Evolutionary conservation across 331 rosid species (phyloP), one percentile per base, ranked within the genome.

Genomic region (Spiraea crenata): DNA sequence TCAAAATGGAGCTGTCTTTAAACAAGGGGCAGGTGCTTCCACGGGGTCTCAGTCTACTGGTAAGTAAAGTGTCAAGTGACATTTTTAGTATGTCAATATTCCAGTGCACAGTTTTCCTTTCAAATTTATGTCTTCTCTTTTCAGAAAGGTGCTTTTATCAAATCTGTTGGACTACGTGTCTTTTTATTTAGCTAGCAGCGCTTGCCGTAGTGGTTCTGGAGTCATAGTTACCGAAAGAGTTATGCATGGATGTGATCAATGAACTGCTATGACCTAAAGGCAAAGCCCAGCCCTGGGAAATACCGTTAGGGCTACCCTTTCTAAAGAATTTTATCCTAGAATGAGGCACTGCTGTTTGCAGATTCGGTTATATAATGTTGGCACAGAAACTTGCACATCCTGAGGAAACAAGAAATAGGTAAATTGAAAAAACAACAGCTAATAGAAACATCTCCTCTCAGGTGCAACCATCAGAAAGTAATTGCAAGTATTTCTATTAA

Each of bases 1-100:
- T 77, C 92, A 85, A 83, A 95, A 91, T 74, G 99, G 98, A 83
- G 82, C 89, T 72, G 85, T 89, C 54, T 78, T 67, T 73, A 82
- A 76, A 78, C 96, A 81, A 71, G 82, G 81, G 70, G 52, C 73
- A 37, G 82, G 78, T 62, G 68, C 60, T 76, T 74, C 88, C 16
- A 41, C 78, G 17, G 79, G 87, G 66, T 79, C 86, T 74, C 93
- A 82, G 82, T 85, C 90, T 76, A 57, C 81, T 20, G 5, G 99
- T 89, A 84, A 80, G 96, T 83, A 74, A 56, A 59, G 67, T 68
- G 61, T 83, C 65, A 7, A 55, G 67, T 72, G 59, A 52, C 56
- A 68, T 38, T 57, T 68, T 67, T 67, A n/a, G 38, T 66, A 72
- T 9, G 54, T 46, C 9, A 37, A 42, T 16, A 63, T 72, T 67